Conservation (phyloP, 306 rosid species). For the Purshia tridentata region DNA sequence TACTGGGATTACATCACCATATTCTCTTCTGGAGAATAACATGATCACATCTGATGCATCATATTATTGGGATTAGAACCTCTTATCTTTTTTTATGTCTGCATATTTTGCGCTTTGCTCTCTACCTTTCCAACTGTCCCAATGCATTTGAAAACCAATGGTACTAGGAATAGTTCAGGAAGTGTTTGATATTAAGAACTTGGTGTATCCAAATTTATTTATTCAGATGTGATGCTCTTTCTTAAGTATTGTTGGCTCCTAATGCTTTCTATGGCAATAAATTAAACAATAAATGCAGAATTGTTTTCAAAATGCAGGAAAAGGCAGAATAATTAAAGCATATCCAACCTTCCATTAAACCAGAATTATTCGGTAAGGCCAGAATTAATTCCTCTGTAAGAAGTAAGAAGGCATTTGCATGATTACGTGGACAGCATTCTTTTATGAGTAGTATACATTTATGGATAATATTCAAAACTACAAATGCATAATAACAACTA, state of each 20-base stretch:
- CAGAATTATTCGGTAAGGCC: background rate
- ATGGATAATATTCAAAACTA: background rate
- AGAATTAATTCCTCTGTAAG: background rate
- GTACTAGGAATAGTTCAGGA: background rate
- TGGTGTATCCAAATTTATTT: background rate
- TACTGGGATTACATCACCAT: background rate
- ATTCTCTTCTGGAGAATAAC: slow-evolving; percentile 8
- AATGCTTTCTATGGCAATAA: slow-evolving; percentile 3
- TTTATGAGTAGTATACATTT: background rate
- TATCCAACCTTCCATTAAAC: slow-evolving; percentile 12
- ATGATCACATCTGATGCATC: background rate
- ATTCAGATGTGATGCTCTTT: background rate
- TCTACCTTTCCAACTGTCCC: slow-evolving; percentile 15
- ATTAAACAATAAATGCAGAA: slow-evolving; percentile 5
- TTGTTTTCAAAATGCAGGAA: slow-evolving; percentile 6
- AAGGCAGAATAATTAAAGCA: slow-evolving; percentile 4
- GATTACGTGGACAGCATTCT: slow-evolving; percentile 3
- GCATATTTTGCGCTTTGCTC: slow-evolving; percentile 1
- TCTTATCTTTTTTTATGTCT: slow-evolving; percentile 7
- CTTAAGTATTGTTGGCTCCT: slow-evolving; percentile 5
- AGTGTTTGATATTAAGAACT: background rate
- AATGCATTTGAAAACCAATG: background rate
- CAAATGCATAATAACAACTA: background rate
- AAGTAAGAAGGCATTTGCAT: background rate
- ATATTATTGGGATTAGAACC: background rate